Conservation (phyloP, 208 protist species). For the Leishmania lainsoni region DNA sequence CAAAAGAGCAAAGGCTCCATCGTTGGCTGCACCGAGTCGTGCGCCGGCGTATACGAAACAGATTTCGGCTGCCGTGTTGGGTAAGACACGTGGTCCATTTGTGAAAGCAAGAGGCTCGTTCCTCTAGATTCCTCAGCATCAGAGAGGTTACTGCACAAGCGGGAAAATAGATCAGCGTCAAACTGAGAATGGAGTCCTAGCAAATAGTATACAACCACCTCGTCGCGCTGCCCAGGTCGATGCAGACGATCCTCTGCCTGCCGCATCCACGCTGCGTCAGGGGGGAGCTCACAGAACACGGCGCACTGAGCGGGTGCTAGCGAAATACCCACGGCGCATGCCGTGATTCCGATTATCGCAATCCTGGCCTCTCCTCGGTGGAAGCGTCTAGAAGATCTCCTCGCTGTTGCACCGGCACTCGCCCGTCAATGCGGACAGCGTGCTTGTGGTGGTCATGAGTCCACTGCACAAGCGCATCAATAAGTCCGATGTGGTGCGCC, state of each 20-base stretch:
- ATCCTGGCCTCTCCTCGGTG: constrained; percentile 41
- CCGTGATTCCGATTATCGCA: constrained; percentile 78
- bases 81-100: constrained; percentile 11
- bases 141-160: constrained; percentile 40
- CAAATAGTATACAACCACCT: constrained; percentile 69
- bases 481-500: constrained; percentile 75
- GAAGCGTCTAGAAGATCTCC: constrained; percentile 36
- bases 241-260: constrained; percentile 88
- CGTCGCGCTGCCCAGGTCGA: constrained; percentile 57
- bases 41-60: not conserved
- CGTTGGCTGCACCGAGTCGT: not conserved
- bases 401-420: constrained; percentile 42
- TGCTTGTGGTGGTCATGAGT: constrained; percentile 28
- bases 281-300: constrained; percentile 86
- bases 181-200: constrained; percentile 64
- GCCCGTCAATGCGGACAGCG: constrained; percentile 70
- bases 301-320: constrained; percentile 66
- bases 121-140: constrained; percentile 10
- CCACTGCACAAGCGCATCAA: constrained; percentile 43
- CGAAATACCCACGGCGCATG: constrained; percentile 77
- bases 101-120: constrained; percentile 7
- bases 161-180: constrained; percentile 65
- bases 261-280: constrained; percentile 73
- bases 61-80: not conserved
- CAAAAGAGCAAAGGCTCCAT: constrained; percentile 36